These are phyloP conservation scores for Aspergillus melleus DNA, from an alignment of 2,329 filamentous ascomycete genomes.

Conservation along the genomic window DNA sequence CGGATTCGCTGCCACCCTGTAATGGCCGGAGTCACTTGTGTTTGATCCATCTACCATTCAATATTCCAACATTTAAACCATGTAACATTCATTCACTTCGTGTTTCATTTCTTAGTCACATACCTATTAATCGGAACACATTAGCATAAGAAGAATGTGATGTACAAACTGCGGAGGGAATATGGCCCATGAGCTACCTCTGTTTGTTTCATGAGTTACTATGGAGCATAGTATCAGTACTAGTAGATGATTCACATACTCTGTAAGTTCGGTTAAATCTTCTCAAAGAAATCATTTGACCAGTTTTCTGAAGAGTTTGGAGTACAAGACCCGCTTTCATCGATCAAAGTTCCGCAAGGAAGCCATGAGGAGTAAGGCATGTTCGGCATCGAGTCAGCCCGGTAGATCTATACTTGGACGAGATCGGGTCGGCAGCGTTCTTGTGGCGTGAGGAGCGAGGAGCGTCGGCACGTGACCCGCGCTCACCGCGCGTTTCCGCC, in stretches of 20 bases:
- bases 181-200: neutral
- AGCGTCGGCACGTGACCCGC: slow-evolving; percentile 20
- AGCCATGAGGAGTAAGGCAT: neutral
- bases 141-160: neutral
- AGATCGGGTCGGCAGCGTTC: neutral
- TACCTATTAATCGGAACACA: slow-evolving; percentile 5
- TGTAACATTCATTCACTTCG: slow-evolving; percentile 7
- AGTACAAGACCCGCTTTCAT: neutral
- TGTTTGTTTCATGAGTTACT: neutral
- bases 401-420: neutral
- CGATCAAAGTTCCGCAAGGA: neutral
- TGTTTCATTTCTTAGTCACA: slow-evolving; percentile 3
- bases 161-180: neutral
- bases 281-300: neutral
- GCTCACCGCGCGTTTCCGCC: slow-evolving; percentile 18
- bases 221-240: neutral
- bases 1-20: slow-evolving; percentile 42
- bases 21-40: slow-evolving; percentile 10
- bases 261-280: neutral
- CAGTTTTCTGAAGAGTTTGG: neutral
- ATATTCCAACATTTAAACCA: neutral
- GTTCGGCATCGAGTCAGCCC: neutral
- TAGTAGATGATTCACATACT: neutral
- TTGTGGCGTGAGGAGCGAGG: slow-evolving; percentile 7
- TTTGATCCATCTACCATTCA: slow-evolving; percentile 1